Conservation (phyloP, 495 filamentous ascomycete species). For the Penicillium coffeae region DNA sequence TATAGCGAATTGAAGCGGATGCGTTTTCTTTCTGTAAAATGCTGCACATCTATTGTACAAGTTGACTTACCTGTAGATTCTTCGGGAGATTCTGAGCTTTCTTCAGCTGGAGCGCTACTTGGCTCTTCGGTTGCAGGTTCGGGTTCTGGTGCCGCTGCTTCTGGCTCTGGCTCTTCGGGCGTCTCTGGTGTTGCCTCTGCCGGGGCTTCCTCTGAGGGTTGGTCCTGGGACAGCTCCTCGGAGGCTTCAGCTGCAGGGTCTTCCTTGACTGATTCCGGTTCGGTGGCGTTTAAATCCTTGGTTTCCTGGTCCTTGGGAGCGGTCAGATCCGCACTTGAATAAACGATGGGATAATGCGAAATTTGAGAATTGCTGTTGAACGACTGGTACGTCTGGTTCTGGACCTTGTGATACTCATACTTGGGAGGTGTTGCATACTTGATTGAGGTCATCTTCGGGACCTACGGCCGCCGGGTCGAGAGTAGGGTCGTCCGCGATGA, state of each 20-base stretch:
- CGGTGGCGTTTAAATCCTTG: constrained; percentile 24
- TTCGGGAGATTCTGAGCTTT: constrained; percentile 22
- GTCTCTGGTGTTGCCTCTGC: background rate
- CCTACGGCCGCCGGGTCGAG: constrained; percentile 29
- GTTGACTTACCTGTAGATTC: constrained; percentile 25
- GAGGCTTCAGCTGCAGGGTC: constrained; percentile 18
- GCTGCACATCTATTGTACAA: background rate
- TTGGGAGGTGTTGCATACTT: constrained; percentile 43
- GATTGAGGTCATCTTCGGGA: constrained; percentile 30
- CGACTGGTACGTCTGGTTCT: constrained; percentile 42
- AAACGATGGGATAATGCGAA: constrained; percentile 35
- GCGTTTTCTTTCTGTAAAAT: background rate
- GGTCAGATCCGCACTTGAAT: constrained; percentile 35
- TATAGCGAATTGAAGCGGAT: too few species aligned
- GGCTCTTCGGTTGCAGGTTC: constrained; percentile 11
- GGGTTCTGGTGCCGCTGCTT: too few species aligned
- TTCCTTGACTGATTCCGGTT: constrained; percentile 22
- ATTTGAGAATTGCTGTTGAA: constrained; percentile 36
- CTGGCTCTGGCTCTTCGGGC: background rate
- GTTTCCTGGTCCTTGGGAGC: constrained; percentile 38
- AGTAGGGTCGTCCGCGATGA: constrained; percentile 14
- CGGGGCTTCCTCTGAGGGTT: background rate
- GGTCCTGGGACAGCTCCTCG: constrained; percentile 12
- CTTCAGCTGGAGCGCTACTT: constrained; percentile 18
- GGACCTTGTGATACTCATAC: constrained; percentile 36